A percentile compares a stretch with the other conserved stretches of the same genome.
Evolutionary conservation across 2,329 filamentous ascomycete genomes (phyloP).

Genomic region (Bertia moriformis): DNA sequence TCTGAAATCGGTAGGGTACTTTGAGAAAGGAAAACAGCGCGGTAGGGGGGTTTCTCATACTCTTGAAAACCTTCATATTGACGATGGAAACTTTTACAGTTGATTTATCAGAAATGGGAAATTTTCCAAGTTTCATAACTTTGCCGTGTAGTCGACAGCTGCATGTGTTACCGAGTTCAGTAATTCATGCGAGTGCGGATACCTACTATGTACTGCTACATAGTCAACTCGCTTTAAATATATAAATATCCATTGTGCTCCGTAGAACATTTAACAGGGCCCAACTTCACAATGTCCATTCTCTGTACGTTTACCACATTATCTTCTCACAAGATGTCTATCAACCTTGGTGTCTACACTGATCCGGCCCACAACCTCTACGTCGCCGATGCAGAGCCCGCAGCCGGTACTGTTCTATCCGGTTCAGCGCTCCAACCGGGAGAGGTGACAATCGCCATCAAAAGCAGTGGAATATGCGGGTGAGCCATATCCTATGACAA

Average conservation of each 20-base stretch:
- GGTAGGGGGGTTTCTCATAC: slow-evolving; percentile 13
- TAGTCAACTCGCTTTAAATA: too few species aligned
- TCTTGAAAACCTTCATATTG: slow-evolving; percentile 8
- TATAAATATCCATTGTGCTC: too few species aligned
- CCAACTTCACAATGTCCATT: too few species aligned
- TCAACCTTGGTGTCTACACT: slow-evolving; percentile 95
- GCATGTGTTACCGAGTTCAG: too few species aligned
- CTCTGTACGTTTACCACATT: too few species aligned
- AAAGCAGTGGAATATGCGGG: slow-evolving; percentile 94
- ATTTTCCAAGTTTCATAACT: too few species aligned
- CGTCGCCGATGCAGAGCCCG: slow-evolving; percentile 67
- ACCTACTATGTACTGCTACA: too few species aligned
- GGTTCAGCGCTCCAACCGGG: slow-evolving; percentile 59
- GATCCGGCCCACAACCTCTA: slow-evolving; percentile 90
- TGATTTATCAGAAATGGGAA: neutral
- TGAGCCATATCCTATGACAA: slow-evolving; percentile 24
- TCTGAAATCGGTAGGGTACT: slow-evolving; percentile 14
- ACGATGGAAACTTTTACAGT: neutral
- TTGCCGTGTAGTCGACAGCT: too few species aligned
- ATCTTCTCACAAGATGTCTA: too few species aligned
- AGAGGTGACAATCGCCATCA: slow-evolving; percentile 76
- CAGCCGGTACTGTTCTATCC: slow-evolving; percentile 57
- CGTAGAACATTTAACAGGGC: too few species aligned
- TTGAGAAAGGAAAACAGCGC: slow-evolving; percentile 16
- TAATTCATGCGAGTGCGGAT: too few species aligned